Base-by-base conservation (phyloP, 164 flowering plant genomes). In the Kalanchoe fedtschenkoi region DNA sequence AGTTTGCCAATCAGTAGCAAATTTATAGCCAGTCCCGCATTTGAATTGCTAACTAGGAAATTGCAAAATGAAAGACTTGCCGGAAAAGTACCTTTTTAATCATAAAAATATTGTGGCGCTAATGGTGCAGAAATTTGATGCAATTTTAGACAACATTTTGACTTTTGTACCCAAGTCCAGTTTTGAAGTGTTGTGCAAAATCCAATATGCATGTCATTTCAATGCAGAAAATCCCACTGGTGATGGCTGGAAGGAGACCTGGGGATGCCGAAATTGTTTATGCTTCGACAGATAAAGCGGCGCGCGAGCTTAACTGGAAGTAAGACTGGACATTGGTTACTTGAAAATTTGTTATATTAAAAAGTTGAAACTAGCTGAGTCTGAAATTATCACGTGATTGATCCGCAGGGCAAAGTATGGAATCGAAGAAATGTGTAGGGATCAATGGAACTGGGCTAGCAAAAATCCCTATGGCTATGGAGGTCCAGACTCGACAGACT, bases 401-500 rank as follows among this genome's bases (percentile, higher is more conserved):
- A 51, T 15, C 0, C 26, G 56, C 81, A 91, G 98, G 78, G 85
- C 98, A 38, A 87, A 85, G 58, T 91, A 76, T 69, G 92, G 92
- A n/a, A 76, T 91, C 1, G 82, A 83, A 7, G 95, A 91, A 70
- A 91, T 91, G 98, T 87, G 98, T 64, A 72, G 83, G 67, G 96
- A 89, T 70, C 96, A 83, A 63, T 91, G 98, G 98, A 87, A 83
- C 62, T 91, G 96, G 96, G 96, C 98, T n/a, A 87, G 95, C 83
- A 80, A 87, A 66, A 89, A 91, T 62, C 98, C 98, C 19, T 84
- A 74, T 60, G 98, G 98, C 62, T 91, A 89, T 42, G 83, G 61
- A 68, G 66, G 58, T 42, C 62, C 75, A 0, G 69, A 65, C 17
- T 43, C 68, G 0, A 64, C 69, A 13, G 63, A 67, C 64, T 67